Conservation (phyloP, 176 grass and related monocot genomes). For the Bothriochloa decipiens region DNA sequence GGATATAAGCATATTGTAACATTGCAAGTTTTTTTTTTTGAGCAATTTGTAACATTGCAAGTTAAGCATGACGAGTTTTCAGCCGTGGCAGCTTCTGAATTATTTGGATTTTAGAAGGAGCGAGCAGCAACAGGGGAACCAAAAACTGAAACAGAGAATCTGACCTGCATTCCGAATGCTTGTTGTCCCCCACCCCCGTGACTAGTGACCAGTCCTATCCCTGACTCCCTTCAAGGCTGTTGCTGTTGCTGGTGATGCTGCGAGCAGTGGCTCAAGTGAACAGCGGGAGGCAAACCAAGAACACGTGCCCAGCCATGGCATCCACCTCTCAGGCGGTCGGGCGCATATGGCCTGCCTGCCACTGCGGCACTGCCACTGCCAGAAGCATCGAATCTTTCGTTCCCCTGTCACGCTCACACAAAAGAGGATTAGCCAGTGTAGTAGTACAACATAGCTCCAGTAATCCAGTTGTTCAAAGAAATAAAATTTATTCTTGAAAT, state of each 20-base stretch:
- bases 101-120: background rate
- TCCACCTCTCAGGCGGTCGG: background rate
- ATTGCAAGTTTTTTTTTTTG: background rate
- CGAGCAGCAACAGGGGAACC: background rate
- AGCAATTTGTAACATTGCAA: background rate
- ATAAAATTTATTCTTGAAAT: too few relatives aligned
- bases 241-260: background rate
- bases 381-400: constrained; percentile 9
- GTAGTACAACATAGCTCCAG: too few relatives aligned
- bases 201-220: background rate
- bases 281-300: background rate
- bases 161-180: background rate
- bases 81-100: background rate
- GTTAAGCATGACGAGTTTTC: background rate
- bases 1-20: background rate
- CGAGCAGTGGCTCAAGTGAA: background rate
- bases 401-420: background rate
- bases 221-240: background rate
- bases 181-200: background rate
- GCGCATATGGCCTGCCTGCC: background rate
- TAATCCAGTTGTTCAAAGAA: too few relatives aligned
- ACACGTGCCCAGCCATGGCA: too few relatives aligned
- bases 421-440: background rate
- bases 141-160: background rate
- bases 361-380: background rate